Conservation (phyloP, 768 basidiomycete genomes). For the Hygrocybe punicea region DNA sequence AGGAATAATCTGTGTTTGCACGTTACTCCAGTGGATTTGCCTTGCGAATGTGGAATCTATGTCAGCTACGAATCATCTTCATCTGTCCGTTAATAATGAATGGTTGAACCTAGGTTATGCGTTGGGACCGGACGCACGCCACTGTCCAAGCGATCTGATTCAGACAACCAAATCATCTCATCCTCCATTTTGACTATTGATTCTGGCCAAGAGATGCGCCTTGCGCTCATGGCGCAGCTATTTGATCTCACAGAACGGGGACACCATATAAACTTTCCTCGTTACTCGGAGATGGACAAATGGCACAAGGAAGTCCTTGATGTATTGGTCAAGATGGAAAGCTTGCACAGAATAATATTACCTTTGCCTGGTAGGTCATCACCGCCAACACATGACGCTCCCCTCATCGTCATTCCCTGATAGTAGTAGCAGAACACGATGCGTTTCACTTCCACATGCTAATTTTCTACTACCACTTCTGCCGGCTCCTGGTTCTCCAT, state of each 20-base stretch:
- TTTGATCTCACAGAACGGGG: slow-evolving; percentile 32
- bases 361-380: slow-evolving; percentile 37
- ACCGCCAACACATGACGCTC: background rate
- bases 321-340: slow-evolving; percentile 33
- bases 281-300: slow-evolving; percentile 23
- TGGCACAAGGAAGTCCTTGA: slow-evolving; percentile 36
- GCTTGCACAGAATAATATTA: slow-evolving; percentile 34
- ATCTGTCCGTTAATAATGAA: background rate
- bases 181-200: slow-evolving; percentile 18
- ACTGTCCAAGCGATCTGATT: slow-evolving; percentile 32
- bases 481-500: slow-evolving; percentile 38
- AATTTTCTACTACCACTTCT: slow-evolving; percentile 39
- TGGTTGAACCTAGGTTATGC: slow-evolving; percentile 32
- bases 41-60: slow-evolving; percentile 40
- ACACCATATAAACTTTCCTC: slow-evolving; percentile 28
- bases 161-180: slow-evolving; percentile 30
- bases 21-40: slow-evolving; percentile 36
- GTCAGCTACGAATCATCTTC: slow-evolving; percentile 17
- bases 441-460: slow-evolving; percentile 43
- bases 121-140: slow-evolving; percentile 42
- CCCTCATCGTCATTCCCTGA: slow-evolving; percentile 16
- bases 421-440: slow-evolving; percentile 44
- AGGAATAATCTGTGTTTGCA: slow-evolving; percentile 7
- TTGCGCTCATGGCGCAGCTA: slow-evolving; percentile 37
- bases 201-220: slow-evolving; percentile 33